Percentiles rank a stretch among this genome's conserved stretches.
These are phyloP conservation scores for Prunus mongolica DNA, from an alignment of 306 rosid genomes.

Conservation along the genomic window DNA sequence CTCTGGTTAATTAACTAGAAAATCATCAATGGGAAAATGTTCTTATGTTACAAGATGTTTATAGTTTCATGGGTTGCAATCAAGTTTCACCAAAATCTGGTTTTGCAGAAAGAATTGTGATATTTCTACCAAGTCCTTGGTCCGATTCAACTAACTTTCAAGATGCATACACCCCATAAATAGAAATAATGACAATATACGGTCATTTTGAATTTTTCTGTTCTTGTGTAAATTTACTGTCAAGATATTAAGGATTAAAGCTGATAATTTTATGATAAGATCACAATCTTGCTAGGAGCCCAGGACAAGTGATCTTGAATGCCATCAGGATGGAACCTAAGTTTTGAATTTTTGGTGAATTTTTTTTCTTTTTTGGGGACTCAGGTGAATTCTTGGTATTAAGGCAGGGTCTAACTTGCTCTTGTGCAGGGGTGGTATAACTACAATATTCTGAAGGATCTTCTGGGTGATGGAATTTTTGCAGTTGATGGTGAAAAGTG, in stretches of 20 bases:
- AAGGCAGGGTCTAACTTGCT: slow-evolving; percentile 5
- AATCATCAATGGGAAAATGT: too few species aligned
- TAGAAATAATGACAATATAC: too few species aligned
- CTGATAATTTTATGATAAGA: not conserved
- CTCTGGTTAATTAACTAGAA: not conserved
- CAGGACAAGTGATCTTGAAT: not conserved
- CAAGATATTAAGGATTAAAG: too few species aligned
- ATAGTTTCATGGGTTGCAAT: not conserved
- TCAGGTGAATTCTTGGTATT: not conserved
- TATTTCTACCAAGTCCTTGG: not conserved
- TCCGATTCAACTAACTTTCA: too few species aligned
- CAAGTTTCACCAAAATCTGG: not conserved
- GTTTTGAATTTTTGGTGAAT: not conserved
- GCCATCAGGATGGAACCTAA: not conserved
- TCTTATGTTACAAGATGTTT: not conserved
- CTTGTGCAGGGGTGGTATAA: slow-evolving; percentile 54
- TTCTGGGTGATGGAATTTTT: slow-evolving; percentile 88
- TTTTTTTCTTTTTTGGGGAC: not conserved
- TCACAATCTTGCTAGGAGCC: not conserved
- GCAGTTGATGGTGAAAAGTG: slow-evolving; percentile 79
- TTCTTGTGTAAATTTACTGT: too few species aligned
- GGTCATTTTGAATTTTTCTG: too few species aligned
- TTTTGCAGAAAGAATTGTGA: not conserved
- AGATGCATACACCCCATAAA: too few species aligned
- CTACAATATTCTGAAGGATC: slow-evolving; percentile 60